Percentiles rank a stretch among this genome's conserved stretches.
Conservation (phyloP, 306 rosid genomes). For the Lagenaria siceraria region DNA sequence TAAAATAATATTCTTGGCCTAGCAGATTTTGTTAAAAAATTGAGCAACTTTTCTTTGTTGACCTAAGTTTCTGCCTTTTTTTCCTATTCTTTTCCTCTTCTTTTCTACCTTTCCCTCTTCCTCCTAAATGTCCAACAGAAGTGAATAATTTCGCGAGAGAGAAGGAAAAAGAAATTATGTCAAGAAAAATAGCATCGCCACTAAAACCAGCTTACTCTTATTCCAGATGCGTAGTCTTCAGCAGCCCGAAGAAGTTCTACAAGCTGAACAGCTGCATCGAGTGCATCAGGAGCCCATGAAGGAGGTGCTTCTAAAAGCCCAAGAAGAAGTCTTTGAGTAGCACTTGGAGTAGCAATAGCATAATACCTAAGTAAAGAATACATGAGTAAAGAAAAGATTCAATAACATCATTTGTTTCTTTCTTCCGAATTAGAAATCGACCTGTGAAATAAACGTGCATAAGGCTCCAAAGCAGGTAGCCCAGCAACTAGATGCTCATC, state of each 20-base stretch:
- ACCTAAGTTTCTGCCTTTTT: background rate
- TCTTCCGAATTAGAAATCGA: constrained; percentile 9
- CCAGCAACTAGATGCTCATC: constrained; percentile 99
- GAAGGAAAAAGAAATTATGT: background rate
- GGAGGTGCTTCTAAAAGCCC: constrained; percentile 99
- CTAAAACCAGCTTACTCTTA: constrained; percentile 56
- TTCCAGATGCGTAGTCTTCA: constrained; percentile 94
- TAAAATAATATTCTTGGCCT: background rate
- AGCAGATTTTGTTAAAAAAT: background rate
- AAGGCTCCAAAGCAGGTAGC: constrained; percentile 96
- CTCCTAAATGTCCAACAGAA: background rate
- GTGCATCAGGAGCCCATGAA: constrained; percentile 99
- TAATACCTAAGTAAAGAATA: constrained; percentile 50
- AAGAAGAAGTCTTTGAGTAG: constrained; percentile 96
- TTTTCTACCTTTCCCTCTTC: background rate
- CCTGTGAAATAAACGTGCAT: constrained; percentile 98
- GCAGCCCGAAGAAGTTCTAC: constrained; percentile 99
- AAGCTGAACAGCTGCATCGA: constrained; percentile 98
- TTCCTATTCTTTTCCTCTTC: background rate
- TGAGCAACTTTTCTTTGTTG: background rate
- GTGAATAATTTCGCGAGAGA: background rate
- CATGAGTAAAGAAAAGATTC: background rate
- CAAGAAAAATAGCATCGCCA: background rate
- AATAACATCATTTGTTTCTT: background rate
- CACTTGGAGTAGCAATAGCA: constrained; percentile 99